Evolutionary conservation across 1,139 yeast genomes (phyloP).

Genomic region (Nakaseomyces sp.): DNA sequence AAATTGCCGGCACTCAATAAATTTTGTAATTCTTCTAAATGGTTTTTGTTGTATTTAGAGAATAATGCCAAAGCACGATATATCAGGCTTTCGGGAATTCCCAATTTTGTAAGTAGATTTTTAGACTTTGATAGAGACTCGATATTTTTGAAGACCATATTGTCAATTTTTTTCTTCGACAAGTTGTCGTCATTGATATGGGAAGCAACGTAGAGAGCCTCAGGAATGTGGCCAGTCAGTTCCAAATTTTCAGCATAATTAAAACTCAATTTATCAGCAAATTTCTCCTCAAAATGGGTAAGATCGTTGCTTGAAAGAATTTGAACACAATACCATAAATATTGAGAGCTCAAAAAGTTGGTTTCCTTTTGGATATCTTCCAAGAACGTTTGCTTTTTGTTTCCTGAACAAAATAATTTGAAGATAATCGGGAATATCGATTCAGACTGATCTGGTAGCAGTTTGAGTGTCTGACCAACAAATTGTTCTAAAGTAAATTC

Average conservation of each 20-base stretch:
- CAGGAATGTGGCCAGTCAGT: slow-evolving; percentile 43
- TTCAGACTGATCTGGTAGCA: slow-evolving; percentile 28
- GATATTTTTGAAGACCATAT: slow-evolving; percentile 43
- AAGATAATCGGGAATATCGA: slow-evolving; percentile 16
- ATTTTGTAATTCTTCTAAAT: slow-evolving; percentile 52
- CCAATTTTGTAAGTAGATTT: slow-evolving; percentile 34
- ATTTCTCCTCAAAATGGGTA: slow-evolving; percentile 30
- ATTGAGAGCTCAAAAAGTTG: slow-evolving; percentile 30
- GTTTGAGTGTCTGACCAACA: slow-evolving; percentile 19
- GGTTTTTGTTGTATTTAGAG: slow-evolving; percentile 34
- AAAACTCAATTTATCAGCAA: slow-evolving; percentile 36
- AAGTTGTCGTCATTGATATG: slow-evolving; percentile 42
- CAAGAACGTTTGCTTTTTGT: slow-evolving; percentile 24
- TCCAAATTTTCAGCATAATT: slow-evolving; percentile 49
- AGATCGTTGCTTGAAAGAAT: slow-evolving; percentile 32
- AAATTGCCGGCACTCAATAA: slow-evolving; percentile 35
- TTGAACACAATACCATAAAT: slow-evolving; percentile 51
- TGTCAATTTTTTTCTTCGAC: slow-evolving; percentile 37
- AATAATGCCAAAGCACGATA: slow-evolving; percentile 47
- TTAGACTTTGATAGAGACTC: slow-evolving; percentile 32
- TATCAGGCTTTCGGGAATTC: slow-evolving; percentile 41
- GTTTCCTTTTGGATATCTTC: slow-evolving; percentile 15
- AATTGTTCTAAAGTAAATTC: slow-evolving; percentile 33
- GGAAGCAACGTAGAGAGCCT: slow-evolving; percentile 52
- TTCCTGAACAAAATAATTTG: slow-evolving; percentile 37